Conservation (phyloP, 805 yeast species). For the Starmerella powellii region DNA sequence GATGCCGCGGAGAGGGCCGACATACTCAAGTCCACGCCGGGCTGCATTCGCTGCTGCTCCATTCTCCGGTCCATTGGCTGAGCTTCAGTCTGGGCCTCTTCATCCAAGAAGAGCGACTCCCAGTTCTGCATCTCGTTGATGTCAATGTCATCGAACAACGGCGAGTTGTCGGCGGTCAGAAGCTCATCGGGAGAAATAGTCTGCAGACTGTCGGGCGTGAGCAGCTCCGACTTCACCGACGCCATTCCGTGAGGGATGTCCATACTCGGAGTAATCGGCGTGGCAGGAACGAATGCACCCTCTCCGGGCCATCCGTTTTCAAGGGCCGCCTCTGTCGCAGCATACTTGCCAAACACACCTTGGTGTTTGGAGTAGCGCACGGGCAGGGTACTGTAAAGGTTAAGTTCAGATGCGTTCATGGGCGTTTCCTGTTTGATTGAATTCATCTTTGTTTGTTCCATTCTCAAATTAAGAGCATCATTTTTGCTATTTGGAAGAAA, state of each 20-base stretch:
- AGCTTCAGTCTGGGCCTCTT: neutral
- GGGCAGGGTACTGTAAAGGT: conserved; percentile 10
- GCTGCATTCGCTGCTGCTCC: neutral
- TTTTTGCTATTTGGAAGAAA: conserved; percentile 9
- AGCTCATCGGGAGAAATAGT: conserved; percentile 22
- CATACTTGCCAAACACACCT: conserved; percentile 27
- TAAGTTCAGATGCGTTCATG: conserved; percentile 6
- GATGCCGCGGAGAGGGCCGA: too few relatives aligned
- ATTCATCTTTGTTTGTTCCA: neutral
- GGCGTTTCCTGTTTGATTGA: conserved; percentile 1
- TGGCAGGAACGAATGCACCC: conserved; percentile 7
- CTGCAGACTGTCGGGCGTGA: conserved; percentile 17
- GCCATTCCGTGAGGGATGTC: conserved; percentile 2
- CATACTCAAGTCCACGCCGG: too few relatives aligned
- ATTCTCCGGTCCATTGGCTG: neutral
- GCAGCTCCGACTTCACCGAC: conserved; percentile 8
- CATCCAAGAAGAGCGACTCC: conserved; percentile 21
- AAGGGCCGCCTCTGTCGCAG: conserved; percentile 25
- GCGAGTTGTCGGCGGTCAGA: conserved; percentile 20
- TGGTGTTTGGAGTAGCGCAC: conserved; percentile 23
- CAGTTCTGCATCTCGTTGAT: conserved; percentile 17
- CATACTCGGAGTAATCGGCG: conserved; percentile 18
- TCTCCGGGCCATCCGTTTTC: conserved; percentile 23
- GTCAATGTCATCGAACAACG: conserved; percentile 27
- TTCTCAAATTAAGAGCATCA: conserved; percentile 7